A percentile compares a stretch with the other conserved stretches of the same genome.
phyloP scores from a whole-genome alignment of 805 yeast species.

The Ogataea paraovalis region DNA sequence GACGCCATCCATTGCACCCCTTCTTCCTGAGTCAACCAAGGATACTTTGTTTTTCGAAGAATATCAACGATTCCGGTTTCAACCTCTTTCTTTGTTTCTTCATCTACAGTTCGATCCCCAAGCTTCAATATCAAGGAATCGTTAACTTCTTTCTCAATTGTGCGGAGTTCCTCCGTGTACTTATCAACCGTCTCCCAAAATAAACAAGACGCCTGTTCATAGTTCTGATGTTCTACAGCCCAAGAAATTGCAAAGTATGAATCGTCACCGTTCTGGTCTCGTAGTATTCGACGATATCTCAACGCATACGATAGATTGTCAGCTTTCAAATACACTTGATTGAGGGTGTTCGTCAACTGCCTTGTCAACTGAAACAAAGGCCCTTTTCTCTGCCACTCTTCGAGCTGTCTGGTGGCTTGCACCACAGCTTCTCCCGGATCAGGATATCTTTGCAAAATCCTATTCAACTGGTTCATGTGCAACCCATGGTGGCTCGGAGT shows the following conservation, averaged over 20 bases:
- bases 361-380: neutral
- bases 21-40: neutral
- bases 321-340: slow-evolving; percentile 13
- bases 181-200: slow-evolving; percentile 13
- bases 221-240: slow-evolving; percentile 15
- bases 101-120: neutral
- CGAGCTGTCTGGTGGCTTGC: neutral
- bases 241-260: slow-evolving; percentile 18
- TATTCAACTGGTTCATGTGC: neutral
- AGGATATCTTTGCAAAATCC: slow-evolving; percentile 5
- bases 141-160: neutral
- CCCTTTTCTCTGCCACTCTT: neutral
- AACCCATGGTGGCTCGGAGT: neutral
- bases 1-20: neutral
- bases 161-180: neutral
- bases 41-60: neutral
- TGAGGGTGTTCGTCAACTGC: slow-evolving; percentile 1
- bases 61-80: neutral
- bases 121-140: neutral
- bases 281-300: slow-evolving; percentile 12
- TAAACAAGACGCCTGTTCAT: slow-evolving; percentile 21
- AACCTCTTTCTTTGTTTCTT: neutral
- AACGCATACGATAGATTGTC: slow-evolving; percentile 2
- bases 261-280: slow-evolving; percentile 4
- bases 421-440: neutral